Evolutionary conservation across 306 rosid species (phyloP).

Genomic region (Nissolia schottii): DNA sequence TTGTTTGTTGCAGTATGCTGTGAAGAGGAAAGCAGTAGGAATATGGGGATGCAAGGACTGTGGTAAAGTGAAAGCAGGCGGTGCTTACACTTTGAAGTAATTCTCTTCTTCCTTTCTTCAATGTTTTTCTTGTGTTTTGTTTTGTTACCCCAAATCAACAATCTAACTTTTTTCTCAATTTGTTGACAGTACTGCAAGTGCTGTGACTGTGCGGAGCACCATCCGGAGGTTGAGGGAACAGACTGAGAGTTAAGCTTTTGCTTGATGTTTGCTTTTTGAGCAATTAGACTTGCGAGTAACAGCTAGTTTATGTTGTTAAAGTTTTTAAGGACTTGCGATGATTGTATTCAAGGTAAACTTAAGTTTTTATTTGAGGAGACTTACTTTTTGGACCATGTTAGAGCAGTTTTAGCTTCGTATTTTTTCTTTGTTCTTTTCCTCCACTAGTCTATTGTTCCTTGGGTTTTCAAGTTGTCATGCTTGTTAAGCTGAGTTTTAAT

Average conservation of each 20-base stretch:
- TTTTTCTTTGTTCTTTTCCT: not conserved
- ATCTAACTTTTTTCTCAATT: not conserved
- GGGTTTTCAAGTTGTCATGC: no score
- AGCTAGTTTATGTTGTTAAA: not conserved
- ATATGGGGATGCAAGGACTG: constrained; percentile 58
- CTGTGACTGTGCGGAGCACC: constrained; percentile 79
- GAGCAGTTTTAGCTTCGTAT: not conserved
- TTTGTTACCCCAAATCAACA: not conserved
- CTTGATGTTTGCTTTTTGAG: not conserved
- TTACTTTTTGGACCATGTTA: not conserved
- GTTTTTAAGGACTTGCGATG: not conserved
- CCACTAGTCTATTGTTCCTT: not conserved
- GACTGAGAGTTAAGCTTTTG: constrained; percentile 37
- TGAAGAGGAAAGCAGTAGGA: constrained; percentile 48
- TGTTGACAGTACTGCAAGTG: constrained; percentile 71
- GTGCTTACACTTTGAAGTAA: constrained; percentile 52
- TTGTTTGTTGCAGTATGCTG: constrained; percentile 38
- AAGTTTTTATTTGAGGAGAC: not conserved
- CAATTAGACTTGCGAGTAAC: not conserved
- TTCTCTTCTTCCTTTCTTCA: not conserved
- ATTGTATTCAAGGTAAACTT: not conserved
- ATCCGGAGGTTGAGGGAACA: constrained; percentile 55
- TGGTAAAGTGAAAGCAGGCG: constrained; percentile 51
- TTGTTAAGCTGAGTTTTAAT: not conserved
- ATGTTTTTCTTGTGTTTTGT: not conserved